These are phyloP conservation scores for Fragaria iinumae DNA, from an alignment of 306 rosid species.

Conservation along the genomic window DNA sequence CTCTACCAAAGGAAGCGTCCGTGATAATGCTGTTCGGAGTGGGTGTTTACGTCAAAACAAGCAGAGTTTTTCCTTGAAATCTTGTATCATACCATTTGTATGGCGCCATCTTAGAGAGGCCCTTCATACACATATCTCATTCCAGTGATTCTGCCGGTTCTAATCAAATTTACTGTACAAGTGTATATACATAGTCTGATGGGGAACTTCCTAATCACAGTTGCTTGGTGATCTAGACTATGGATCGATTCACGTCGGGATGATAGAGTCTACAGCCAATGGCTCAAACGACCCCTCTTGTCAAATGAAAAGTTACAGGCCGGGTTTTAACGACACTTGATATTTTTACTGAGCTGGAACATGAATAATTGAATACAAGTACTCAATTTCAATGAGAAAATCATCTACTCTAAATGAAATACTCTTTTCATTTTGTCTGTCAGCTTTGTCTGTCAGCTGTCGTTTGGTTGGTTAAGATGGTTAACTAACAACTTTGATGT, in stretches of 20 bases:
- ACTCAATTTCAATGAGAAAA: not conserved
- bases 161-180: not conserved
- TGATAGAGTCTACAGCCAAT: not conserved
- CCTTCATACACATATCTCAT: constrained; percentile 3
- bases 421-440: too few species aligned
- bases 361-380: not conserved
- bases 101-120: constrained; percentile 6
- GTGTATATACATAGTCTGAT: not conserved
- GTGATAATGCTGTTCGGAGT: constrained; percentile 28
- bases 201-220: not conserved
- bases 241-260: not conserved
- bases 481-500: too few species aligned
- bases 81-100: constrained; percentile 4
- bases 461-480: too few species aligned
- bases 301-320: constrained; percentile 15
- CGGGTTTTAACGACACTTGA: not conserved
- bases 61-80: not conserved
- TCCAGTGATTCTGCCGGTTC: not conserved
- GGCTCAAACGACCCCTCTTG: not conserved
- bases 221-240: not conserved
- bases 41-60: not conserved
- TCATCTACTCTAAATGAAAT: not conserved
- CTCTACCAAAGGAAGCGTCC: constrained; percentile 82
- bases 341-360: not conserved
- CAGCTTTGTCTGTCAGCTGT: too few species aligned